Evolutionary conservation across 2,329 filamentous ascomycete species (phyloP), one percentile per base, ranked within the genome.

Genomic region (Aspergillus udagawae): DNA sequence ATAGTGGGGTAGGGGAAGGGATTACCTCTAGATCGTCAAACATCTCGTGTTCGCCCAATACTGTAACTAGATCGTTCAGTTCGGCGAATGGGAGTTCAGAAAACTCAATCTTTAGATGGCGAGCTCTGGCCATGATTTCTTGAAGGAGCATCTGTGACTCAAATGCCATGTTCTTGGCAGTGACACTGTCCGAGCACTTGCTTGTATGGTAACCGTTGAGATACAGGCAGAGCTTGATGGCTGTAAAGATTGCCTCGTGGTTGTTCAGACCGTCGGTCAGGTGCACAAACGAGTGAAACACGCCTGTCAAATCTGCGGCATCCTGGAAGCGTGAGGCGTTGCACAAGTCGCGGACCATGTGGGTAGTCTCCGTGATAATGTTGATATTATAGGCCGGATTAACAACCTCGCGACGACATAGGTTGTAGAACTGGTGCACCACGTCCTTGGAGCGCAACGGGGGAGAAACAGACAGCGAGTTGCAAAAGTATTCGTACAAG

Each of bases 401-500:
- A 12, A 67, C 57, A 2, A 70, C 64, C 41, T 73, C 68, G n/a
- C 68, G 67, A 6, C 74, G 60, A 44, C 68, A 71, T 44, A 71
- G 62, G 47, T 58, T 57, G 57, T 73, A 73, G 60, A 73, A 73
- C 20, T 73, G 65, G 52, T 68, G 63, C 10, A 73, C 63, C 5
- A 68, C 59, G 23, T 69, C 64, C 50, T 66, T 70, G 29, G 65
- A 44, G 3, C 63, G 64, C 2, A 66, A 48, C 2, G 65, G 58
- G 8, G 59, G 51, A 3, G 64, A 68, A 3, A 72, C 65, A 1
- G 71, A 72, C 9, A 74, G 55, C 1, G 62, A 69, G 42, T 67
- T 63, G 56, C 70, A 72, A 59, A 77, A 76, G 58, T 75, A 75
- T 1, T 71, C 66, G 56, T 76, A 70, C 20, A 76, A 55, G 56